Evolutionary conservation across 176 grass and related monocot species (phyloP).

Genomic region (Cenchrus fungigraminus): DNA sequence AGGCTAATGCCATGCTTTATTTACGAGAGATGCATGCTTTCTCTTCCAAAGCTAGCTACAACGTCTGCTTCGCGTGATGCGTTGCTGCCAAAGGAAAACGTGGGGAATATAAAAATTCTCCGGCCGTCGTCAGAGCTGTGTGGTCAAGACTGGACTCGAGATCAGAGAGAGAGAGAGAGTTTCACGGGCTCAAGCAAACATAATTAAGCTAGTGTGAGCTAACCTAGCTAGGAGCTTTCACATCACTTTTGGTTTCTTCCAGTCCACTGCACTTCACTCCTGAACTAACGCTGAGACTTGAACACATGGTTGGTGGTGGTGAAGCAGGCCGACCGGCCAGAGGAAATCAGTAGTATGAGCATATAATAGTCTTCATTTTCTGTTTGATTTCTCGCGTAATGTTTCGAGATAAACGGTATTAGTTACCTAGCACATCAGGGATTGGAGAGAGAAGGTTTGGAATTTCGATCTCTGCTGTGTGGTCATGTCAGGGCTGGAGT

Average conservation of each 20-base stretch:
- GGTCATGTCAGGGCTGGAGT: conserved; percentile 36
- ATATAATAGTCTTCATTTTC: background rate
- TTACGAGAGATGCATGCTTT: background rate
- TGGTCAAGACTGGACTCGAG: conserved; percentile 3
- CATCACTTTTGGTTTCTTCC: background rate
- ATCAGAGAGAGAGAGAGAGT: conserved; percentile 31
- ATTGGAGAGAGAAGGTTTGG: background rate
- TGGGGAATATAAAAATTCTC: conserved; percentile 21
- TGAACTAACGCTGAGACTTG: conserved; percentile 19
- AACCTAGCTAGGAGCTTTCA: background rate
- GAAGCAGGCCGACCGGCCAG: conserved; percentile 10
- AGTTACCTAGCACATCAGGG: conserved; percentile 32
- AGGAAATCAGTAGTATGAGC: background rate
- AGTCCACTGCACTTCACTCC: conserved; percentile 1
- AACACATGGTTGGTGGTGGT: conserved; percentile 21
- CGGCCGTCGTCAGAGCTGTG: conserved; percentile 11
- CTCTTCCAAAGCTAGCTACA: background rate
- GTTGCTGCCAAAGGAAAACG: conserved; percentile 33
- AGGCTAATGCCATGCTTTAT: conserved; percentile 6
- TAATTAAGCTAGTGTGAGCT: background rate
- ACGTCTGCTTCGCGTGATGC: background rate
- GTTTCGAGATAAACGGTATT: background rate
- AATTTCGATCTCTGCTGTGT: conserved; percentile 3
- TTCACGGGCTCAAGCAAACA: conserved; percentile 41
- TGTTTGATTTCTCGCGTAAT: background rate